These are phyloP conservation scores for Botrytis byssoidea DNA, from an alignment of 2,329 filamentous ascomycete species.

Conservation along the genomic window DNA sequence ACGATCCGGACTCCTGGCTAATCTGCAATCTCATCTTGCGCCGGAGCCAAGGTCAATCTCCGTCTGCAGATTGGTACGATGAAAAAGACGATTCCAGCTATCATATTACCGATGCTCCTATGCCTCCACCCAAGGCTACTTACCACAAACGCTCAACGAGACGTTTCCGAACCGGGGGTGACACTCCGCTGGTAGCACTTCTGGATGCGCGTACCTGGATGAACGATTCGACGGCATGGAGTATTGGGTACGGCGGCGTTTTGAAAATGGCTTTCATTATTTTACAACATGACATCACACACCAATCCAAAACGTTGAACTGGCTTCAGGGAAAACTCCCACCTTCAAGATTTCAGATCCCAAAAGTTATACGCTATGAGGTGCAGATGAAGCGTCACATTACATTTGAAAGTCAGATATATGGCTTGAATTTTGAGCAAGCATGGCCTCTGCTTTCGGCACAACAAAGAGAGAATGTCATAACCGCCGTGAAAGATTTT, in stretches of 20 bases:
- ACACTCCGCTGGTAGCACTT: rapidly evolving
- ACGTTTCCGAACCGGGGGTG: neutral
- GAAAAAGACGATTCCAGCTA: slow-evolving; percentile 2
- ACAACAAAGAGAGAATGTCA: neutral
- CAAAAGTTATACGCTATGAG: neutral
- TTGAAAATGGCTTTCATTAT: neutral
- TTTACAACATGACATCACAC: neutral
- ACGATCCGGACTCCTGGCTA: neutral
- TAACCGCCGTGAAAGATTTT: neutral
- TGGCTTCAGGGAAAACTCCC: neutral
- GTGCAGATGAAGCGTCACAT: neutral
- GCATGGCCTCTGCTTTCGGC: neutral
- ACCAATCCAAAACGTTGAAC: neutral
- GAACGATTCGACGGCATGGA: too few species aligned
- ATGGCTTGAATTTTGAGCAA: neutral
- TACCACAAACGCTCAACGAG: neutral
- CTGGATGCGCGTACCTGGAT: neutral
- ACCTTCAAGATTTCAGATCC: neutral
- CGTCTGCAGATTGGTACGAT: neutral
- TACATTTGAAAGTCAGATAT: neutral
- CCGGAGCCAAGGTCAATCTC: neutral
- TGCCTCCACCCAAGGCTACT: neutral
- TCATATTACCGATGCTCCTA: neutral
- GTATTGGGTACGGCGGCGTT: neutral
- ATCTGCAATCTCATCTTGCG: neutral